These are phyloP conservation scores for Anisodus acutangulus DNA, from an alignment of 257 asterid species.

Conservation along the genomic window DNA sequence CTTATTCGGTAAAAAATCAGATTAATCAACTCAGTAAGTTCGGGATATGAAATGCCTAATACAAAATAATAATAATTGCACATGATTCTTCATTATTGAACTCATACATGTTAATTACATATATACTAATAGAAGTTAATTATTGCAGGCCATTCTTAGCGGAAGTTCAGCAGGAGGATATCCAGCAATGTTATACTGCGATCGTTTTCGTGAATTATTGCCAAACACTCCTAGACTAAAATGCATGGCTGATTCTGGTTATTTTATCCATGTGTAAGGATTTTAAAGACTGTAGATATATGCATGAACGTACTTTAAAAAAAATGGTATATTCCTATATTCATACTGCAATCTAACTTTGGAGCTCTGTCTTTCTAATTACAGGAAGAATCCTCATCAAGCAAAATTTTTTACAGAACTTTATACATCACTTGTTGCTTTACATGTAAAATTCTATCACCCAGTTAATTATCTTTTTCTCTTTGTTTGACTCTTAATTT, in stretches of 20 bases:
- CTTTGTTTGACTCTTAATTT: no score
- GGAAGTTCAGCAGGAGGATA: constrained; percentile 17
- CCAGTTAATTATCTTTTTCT: background rate
- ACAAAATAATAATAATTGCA: no score
- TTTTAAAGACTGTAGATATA: background rate
- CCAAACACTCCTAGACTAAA: background rate
- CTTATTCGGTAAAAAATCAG: no score
- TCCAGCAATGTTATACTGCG: background rate
- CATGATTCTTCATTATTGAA: no score
- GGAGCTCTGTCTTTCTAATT: background rate
- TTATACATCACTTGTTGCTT: background rate
- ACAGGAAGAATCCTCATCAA: background rate
- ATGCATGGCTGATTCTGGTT: background rate
- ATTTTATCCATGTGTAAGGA: constrained; percentile 11
- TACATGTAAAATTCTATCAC: background rate
- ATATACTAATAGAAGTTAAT: no score
- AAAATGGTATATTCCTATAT: background rate
- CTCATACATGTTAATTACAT: background rate
- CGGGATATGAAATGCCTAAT: no score
- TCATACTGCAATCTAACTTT: background rate
- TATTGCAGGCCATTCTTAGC: background rate
- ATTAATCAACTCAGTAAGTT: no score
- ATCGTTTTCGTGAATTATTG: background rate
- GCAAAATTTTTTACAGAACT: background rate
- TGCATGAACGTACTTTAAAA: background rate